A percentile compares a stretch with the other conserved stretches of the same genome.
Evolutionary conservation across 139 green algal species (phyloP).

Genomic region (Zygnema cylindricum): DNA sequence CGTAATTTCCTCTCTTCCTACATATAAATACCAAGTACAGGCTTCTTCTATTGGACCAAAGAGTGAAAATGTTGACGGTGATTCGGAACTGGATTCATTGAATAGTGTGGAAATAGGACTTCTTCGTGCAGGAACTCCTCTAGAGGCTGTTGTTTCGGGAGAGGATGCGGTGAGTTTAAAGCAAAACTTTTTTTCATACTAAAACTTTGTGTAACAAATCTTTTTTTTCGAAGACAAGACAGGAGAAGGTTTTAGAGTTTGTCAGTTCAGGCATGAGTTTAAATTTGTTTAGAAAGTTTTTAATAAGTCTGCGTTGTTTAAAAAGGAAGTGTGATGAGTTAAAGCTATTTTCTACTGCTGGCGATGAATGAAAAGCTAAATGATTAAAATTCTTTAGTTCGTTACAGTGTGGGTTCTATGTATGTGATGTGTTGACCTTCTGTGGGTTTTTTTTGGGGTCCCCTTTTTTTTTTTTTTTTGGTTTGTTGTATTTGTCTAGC

Average conservation of each 20-base stretch:
- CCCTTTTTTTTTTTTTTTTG: conserved; percentile 13
- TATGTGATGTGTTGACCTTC: background rate
- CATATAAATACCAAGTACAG: conserved; percentile 48
- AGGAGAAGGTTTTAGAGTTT: no score
- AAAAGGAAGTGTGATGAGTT: no score
- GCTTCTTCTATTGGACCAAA: background rate
- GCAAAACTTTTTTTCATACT: no score
- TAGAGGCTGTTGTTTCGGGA: background rate
- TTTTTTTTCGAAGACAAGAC: no score
- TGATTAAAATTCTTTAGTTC: background rate
- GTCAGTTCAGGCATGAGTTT: no score
- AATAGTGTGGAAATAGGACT: no score
- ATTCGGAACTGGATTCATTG: no score
- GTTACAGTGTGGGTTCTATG: background rate
- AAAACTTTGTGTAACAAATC: no score
- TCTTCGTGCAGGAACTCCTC: conserved; percentile 3
- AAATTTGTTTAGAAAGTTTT: no score
- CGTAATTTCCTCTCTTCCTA: conserved; percentile 38
- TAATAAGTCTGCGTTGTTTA: no score
- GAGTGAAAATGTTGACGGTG: background rate
- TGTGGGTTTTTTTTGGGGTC: background rate
- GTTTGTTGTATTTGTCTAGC: conserved; percentile 64
- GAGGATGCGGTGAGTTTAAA: conserved; percentile 24
- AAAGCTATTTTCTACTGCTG: background rate
- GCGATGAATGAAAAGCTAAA: background rate